A percentile compares a stretch with the other conserved stretches of the same genome.
Conservation (phyloP, 2,329 filamentous ascomycete species). For the Cladosporium sp. region DNA sequence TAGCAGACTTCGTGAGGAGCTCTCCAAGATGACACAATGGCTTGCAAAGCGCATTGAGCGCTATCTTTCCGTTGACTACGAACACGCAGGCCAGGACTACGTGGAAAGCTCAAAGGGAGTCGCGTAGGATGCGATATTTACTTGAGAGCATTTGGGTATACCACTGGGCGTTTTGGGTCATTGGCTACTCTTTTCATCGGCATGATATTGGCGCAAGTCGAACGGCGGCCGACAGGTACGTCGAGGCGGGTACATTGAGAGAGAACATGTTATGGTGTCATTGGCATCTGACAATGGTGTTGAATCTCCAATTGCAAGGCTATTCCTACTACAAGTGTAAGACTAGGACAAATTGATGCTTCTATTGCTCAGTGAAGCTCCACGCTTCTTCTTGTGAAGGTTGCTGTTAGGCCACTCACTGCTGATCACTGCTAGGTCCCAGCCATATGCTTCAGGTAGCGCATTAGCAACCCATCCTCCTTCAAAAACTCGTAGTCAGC, state of each 20-base stretch:
- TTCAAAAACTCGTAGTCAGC: conserved; percentile 39
- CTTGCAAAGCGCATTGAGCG: conserved; percentile 71
- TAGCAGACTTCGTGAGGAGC: conserved; percentile 81
- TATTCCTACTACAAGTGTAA: not conserved
- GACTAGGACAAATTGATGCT: not conserved
- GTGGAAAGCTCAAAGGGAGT: conserved; percentile 49
- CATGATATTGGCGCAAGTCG: conserved; percentile 5
- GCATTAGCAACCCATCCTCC: conserved; percentile 34
- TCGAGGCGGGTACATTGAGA: not conserved
- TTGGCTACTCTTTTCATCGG: not conserved
- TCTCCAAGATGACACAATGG: conserved; percentile 84
- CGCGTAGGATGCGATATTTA: conserved; percentile 17
- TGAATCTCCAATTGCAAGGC: not conserved
- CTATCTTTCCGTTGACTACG: conserved; percentile 78
- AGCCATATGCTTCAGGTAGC: conserved; percentile 11
- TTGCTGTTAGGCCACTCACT: not conserved
- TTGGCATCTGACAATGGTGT: not conserved
- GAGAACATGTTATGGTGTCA: not conserved
- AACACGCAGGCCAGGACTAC: conserved; percentile 70
- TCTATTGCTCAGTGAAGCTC: not conserved
- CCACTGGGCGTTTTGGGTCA: not conserved
- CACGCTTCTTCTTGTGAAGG: not conserved
- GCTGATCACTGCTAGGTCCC: not conserved
- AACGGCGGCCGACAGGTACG: conserved; percentile 10
- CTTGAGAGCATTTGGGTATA: conserved; percentile 1